A percentile compares a stretch with the other conserved stretches of the same genome.
Evolutionary conservation across 2,329 filamentous ascomycete genomes (phyloP).

Genomic region (Alternaria consortialis): DNA sequence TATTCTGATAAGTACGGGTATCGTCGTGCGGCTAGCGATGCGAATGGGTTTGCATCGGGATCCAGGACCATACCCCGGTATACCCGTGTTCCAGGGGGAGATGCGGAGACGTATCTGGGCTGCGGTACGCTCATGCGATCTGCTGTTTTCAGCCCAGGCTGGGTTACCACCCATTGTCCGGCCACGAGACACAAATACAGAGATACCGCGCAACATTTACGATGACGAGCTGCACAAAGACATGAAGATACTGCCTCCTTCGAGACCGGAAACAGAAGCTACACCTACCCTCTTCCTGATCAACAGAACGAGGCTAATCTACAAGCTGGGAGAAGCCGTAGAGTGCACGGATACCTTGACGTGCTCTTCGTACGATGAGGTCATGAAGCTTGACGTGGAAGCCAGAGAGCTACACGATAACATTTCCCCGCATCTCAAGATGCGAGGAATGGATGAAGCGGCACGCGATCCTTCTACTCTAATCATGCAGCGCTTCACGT

Average conservation of each 20-base stretch:
- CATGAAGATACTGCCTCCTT: conserved; percentile 72
- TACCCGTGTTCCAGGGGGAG: conserved; percentile 79
- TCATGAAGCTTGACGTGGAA: conserved; percentile 67
- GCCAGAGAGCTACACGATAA: conserved; percentile 67
- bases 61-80: conserved; percentile 74
- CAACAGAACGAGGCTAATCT: conserved; percentile 72
- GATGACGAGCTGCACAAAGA: conserved; percentile 80
- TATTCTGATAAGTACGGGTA: conserved; percentile 67
- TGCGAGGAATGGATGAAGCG: conserved; percentile 77
- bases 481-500: conserved; percentile 82
- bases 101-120: conserved; percentile 72
- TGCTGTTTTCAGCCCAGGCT: conserved; percentile 79
- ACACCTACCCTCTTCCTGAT: conserved; percentile 84
- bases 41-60: conserved; percentile 83
- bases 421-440: conserved; percentile 80
- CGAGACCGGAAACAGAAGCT: conserved; percentile 72
- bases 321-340: conserved; percentile 75
- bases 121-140: conserved; percentile 75
- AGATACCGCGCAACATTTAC: conserved; percentile 78
- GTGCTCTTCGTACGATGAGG: conserved; percentile 69
- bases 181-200: conserved; percentile 77
- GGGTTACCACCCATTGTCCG: conserved; percentile 72
- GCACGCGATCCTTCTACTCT: conserved; percentile 73
- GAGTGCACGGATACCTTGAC: conserved; percentile 70
- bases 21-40: conserved; percentile 70